These are phyloP conservation scores for Phtheirospermum japonicum DNA, from an alignment of 257 asterid species.

Conservation along the genomic window DNA sequence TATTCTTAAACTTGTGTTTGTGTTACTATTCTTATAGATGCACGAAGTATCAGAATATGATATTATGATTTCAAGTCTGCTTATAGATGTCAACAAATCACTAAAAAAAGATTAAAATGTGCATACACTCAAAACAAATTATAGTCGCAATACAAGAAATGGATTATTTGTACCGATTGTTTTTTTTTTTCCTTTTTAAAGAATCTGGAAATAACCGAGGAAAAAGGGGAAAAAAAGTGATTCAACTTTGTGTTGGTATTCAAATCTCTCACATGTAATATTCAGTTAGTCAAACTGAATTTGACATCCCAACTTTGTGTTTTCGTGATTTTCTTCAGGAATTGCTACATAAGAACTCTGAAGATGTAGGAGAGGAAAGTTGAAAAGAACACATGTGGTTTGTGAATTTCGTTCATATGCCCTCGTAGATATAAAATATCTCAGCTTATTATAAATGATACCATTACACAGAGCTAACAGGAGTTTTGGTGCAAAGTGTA, in stretches of 20 bases:
- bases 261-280: no score
- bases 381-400: constrained; percentile 33
- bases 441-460: constrained; percentile 39
- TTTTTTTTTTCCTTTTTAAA: no score
- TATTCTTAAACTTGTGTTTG: background rate
- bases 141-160: no score
- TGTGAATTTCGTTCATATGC: constrained; percentile 38
- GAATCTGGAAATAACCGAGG: no score
- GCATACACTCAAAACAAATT: no score
- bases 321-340: constrained; percentile 43
- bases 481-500: constrained; percentile 42
- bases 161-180: no score
- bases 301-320: constrained; percentile 2
- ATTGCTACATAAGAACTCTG: constrained; percentile 63
- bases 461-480: constrained; percentile 55
- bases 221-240: no score
- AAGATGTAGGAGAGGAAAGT: constrained; percentile 51
- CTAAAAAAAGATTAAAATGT: background rate
- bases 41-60: background rate
- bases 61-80: background rate
- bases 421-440: constrained; percentile 38
- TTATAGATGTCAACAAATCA: background rate
- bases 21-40: background rate
- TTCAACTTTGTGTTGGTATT: no score
- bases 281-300: background rate